Conservation (phyloP, 345 rosid species). For the Gossypium ekmanianum region DNA sequence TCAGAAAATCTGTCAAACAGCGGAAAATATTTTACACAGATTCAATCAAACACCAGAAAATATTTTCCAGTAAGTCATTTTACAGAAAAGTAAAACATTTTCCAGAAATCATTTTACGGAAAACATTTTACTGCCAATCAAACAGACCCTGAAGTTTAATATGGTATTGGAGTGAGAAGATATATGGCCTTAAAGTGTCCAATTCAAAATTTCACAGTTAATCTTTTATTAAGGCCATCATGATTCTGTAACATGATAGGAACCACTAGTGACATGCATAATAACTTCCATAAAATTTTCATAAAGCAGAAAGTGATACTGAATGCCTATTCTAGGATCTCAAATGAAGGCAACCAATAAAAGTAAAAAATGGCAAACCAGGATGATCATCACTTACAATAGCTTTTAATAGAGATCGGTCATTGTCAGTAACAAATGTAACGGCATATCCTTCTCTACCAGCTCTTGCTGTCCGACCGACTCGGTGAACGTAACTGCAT, state of each 20-base stretch:
- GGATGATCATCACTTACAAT: conserved; percentile 52
- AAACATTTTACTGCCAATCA: too few species aligned
- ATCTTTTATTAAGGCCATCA: background rate
- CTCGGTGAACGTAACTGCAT: conserved; percentile 88
- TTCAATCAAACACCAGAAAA: too few species aligned
- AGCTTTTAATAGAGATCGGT: conserved; percentile 85
- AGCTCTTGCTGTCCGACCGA: conserved; percentile 98
- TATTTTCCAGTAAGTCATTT: too few species aligned
- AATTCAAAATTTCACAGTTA: background rate
- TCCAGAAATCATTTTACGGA: too few species aligned
- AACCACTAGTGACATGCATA: background rate
- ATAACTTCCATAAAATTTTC: conserved; percentile 6
- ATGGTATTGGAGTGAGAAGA: background rate
- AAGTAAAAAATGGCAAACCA: conserved; percentile 14
- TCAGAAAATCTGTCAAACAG: too few species aligned
- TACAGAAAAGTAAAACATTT: too few species aligned
- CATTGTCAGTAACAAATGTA: conserved; percentile 85
- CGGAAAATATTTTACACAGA: too few species aligned
- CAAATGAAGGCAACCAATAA: background rate
- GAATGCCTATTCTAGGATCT: background rate
- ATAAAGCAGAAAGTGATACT: background rate
- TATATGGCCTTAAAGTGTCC: background rate
- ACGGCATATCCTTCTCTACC: conserved; percentile 98
- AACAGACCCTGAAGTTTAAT: background rate
- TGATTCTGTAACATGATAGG: background rate